phyloP scores from a whole-genome alignment of 176 grass and related monocot genomes.

The Metroxylon sagu region DNA sequence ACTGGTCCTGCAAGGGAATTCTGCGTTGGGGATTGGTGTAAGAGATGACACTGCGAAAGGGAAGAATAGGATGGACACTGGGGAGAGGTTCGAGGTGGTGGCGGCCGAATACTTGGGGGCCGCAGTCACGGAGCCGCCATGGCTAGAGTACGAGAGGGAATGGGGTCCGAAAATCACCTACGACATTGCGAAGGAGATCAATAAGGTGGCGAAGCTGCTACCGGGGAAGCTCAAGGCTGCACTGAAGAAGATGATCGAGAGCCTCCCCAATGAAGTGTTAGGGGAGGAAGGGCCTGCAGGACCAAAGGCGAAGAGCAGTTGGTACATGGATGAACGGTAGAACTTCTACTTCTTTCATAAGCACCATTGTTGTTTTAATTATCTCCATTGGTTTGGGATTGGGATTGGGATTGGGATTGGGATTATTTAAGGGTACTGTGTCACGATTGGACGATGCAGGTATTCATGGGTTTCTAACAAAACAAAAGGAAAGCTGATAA shows the following conservation, averaged over 20 bases:
- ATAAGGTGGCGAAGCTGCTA: conserved; percentile 42
- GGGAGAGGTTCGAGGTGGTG: conserved; percentile 43
- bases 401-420: too few species aligned
- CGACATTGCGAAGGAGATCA: conserved; percentile 57
- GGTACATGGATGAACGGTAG: conserved; percentile 45
- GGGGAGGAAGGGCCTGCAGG: conserved; percentile 75
- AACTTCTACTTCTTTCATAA: too few species aligned
- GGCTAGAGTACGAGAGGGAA: conserved; percentile 55
- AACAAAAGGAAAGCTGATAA: too few species aligned
- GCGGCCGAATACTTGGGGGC: conserved; percentile 52
- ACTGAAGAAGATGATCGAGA: conserved; percentile 34
- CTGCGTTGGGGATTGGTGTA: conserved; percentile 57
- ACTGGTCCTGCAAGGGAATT: conserved; percentile 55
- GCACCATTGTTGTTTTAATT: too few species aligned
- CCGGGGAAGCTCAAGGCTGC: conserved; percentile 27
- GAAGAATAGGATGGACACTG: conserved; percentile 32
- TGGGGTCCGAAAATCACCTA: conserved; percentile 87
- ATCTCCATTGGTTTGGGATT: too few species aligned
- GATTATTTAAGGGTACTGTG: too few species aligned
- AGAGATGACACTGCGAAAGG: conserved; percentile 70
- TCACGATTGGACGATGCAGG: too few species aligned
- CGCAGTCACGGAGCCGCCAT: conserved; percentile 35
- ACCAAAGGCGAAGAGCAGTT: conserved; percentile 62
- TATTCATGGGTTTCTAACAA: too few species aligned
- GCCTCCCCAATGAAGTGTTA: conserved; percentile 35